Evolutionary conservation across 257 asterid genomes (phyloP).

Genomic region (Salvia splendens): DNA sequence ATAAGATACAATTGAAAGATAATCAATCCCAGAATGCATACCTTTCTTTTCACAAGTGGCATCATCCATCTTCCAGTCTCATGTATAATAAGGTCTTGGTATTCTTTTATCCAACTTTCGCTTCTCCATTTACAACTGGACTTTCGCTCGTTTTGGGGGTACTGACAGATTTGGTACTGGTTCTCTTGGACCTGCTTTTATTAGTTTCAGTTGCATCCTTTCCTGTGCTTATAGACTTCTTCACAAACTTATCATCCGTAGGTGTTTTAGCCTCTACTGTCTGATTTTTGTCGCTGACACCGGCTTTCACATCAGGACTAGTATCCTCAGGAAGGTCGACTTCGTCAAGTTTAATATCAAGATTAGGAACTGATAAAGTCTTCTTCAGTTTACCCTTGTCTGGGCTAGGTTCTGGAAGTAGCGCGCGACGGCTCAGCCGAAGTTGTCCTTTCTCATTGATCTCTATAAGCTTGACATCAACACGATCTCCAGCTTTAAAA

Average conservation of each 20-base stretch:
- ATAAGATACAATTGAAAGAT: neutral
- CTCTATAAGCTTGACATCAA: constrained; percentile 98
- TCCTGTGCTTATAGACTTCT: constrained; percentile 42
- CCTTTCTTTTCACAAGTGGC: constrained; percentile 32
- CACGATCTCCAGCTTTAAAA: constrained; percentile 84
- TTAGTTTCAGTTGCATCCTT: constrained; percentile 46
- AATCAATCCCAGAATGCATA: constrained; percentile 20
- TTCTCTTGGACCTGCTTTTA: constrained; percentile 45
- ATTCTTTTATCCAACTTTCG: constrained; percentile 53
- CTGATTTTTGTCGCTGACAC: constrained; percentile 30
- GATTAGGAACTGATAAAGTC: constrained; percentile 33
- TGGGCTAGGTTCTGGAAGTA: constrained; percentile 72
- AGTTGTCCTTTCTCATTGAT: constrained; percentile 96
- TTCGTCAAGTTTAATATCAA: constrained; percentile 38
- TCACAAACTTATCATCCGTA: constrained; percentile 48
- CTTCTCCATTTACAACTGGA: constrained; percentile 68
- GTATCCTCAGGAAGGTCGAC: constrained; percentile 34
- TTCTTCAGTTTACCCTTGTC: constrained; percentile 52
- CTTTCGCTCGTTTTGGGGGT: constrained; percentile 48
- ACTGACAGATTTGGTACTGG: constrained; percentile 43
- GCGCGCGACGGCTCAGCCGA: constrained; percentile 88
- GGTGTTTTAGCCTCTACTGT: constrained; percentile 28
- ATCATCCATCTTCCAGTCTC: constrained; percentile 22
- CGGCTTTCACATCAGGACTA: constrained; percentile 21
- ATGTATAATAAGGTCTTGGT: constrained; percentile 18